Evolutionary conservation across 2,329 filamentous ascomycete species (phyloP).

Genomic region (Beauveria caledonica): DNA sequence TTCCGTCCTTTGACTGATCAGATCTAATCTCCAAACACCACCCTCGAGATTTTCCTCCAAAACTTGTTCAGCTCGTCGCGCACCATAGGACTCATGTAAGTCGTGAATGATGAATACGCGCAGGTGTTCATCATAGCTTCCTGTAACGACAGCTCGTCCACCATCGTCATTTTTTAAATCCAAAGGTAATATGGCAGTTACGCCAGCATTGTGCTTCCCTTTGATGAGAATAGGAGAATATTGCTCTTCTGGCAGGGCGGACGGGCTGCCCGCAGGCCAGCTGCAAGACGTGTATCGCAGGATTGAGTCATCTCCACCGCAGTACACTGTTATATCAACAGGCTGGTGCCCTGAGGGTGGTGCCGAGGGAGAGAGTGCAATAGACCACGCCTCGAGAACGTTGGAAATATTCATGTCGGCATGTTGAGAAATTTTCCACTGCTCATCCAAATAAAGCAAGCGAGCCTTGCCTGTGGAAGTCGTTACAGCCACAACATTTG

Average conservation of each 20-base stretch:
- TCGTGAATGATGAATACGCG: slow-evolving; percentile 53
- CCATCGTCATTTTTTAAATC: slow-evolving; percentile 31
- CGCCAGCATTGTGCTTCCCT: slow-evolving; percentile 64
- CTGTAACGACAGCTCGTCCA: slow-evolving; percentile 62
- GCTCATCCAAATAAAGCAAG: slow-evolving; percentile 39
- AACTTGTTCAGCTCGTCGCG: slow-evolving; percentile 42
- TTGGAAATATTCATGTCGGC: slow-evolving; percentile 38
- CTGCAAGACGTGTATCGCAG: slow-evolving; percentile 39
- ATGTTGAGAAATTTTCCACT: slow-evolving; percentile 29
- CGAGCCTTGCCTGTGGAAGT: slow-evolving; percentile 60
- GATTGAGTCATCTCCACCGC: slow-evolving; percentile 69
- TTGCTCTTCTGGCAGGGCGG: slow-evolving; percentile 14
- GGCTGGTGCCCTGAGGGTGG: slow-evolving; percentile 13
- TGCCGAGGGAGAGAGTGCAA: slow-evolving; percentile 45
- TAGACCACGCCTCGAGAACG: slow-evolving; percentile 65
- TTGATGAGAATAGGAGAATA: slow-evolving; percentile 29
- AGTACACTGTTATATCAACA: slow-evolving; percentile 42
- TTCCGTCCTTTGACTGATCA: slow-evolving; percentile 34
- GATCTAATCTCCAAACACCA: slow-evolving; percentile 80
- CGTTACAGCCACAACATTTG: slow-evolving; percentile 56
- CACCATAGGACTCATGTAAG: slow-evolving; percentile 30
- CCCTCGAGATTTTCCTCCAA: slow-evolving; percentile 61
- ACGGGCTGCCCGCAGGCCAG: slow-evolving; percentile 12
- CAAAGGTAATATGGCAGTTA: slow-evolving; percentile 78
- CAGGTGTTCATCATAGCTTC: slow-evolving; percentile 83